Percentiles rank a stretch among this genome's conserved stretches.
Conservation (phyloP, 1,284 basidiomycete species). For the Melampsora abietis-canadensis region DNA sequence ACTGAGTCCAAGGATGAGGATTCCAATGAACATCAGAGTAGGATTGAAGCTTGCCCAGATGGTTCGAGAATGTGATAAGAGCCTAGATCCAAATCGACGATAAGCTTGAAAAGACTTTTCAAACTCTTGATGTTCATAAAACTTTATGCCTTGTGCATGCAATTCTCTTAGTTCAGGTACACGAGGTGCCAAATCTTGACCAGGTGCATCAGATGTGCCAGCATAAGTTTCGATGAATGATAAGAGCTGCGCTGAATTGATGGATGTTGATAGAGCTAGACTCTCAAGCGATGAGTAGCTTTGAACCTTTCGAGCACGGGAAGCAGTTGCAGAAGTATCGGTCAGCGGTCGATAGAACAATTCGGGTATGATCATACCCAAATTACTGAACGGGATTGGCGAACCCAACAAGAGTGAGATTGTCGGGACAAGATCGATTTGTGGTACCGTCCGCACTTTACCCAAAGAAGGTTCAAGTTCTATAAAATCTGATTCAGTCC, state of each 20-base stretch:
- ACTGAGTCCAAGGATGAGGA: conserved; percentile 55
- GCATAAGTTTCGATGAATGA: conserved; percentile 73
- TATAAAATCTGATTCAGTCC: conserved; percentile 1
- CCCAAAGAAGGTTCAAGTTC: conserved; percentile 23
- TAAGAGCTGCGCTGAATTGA: conserved; percentile 75
- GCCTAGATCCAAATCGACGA: conserved; percentile 14
- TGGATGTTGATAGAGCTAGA: conserved; percentile 64
- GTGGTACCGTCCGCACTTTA: conserved; percentile 66
- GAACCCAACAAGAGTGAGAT: conserved; percentile 85
- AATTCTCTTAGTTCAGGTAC: conserved; percentile 49
- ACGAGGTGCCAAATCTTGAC: conserved; percentile 62
- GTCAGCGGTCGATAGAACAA: conserved; percentile 61
- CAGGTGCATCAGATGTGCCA: conserved; percentile 60
- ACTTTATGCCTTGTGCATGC: conserved; percentile 47
- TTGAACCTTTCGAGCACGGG: conserved; percentile 37
- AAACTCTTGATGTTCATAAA: conserved; percentile 46
- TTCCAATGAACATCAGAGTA: conserved; percentile 67
- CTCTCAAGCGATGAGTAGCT: conserved; percentile 46
- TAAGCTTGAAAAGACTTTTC: conserved; percentile 18
- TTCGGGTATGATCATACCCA: conserved; percentile 87
- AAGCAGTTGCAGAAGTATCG: conserved; percentile 1
- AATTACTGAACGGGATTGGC: conserved; percentile 91
- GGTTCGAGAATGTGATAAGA: conserved; percentile 58
- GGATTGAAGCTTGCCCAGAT: conserved; percentile 95
- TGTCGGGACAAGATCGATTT: conserved; percentile 91